Base-by-base conservation (phyloP, 1,284 basidiomycete species). In the Fistulinella staudtii region DNA sequence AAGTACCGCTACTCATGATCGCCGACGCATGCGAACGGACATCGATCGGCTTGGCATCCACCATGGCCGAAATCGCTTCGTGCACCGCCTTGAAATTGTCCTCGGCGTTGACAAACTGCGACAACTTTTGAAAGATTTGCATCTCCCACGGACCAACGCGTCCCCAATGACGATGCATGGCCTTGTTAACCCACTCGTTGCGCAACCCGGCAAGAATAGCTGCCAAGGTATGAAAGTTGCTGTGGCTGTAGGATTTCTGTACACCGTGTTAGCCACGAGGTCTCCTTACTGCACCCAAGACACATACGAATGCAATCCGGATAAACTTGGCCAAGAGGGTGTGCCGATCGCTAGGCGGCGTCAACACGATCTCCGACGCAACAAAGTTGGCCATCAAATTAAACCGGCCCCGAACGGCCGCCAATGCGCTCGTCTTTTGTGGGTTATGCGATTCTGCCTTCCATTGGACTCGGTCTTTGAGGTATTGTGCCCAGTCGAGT, bases 341-440 rank as follows among this genome's bases (percentile, higher is more conserved):
- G 14, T 75, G 77, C 15, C 93, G 75, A 50, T 91, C 84, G 43
- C 71, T 66, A 9, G 80, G 81, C 23, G 75, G 75, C 2, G 86
- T 83, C 45, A 85, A 65, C 30, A 87, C 75, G 45, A 93, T 76
- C 67, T 93, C 91, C 17, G 87, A 86, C 14, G 82, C 74, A 6
- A 88, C 80, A 63, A 93, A 95, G 56, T 87, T 87, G 6, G 85
- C 83, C 56, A 91, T 79, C 44, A 94, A 68, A 58, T 93, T 93
- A 71, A 94, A 94, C 21, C 93, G 77, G 14, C 86, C 87, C n/a
- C 91, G 79, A 23, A 93, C 77, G 25, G 83, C 84, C 5, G 79
- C 78, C 37, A 93, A 67, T 8, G 83, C 84, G 49, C 76, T 86
- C 35, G 82, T 83, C 66, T 80, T 85, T 18, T 79, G 69, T 8